Conservation (phyloP, 2,329 filamentous ascomycete genomes). For the Colletotrichum filicis region DNA sequence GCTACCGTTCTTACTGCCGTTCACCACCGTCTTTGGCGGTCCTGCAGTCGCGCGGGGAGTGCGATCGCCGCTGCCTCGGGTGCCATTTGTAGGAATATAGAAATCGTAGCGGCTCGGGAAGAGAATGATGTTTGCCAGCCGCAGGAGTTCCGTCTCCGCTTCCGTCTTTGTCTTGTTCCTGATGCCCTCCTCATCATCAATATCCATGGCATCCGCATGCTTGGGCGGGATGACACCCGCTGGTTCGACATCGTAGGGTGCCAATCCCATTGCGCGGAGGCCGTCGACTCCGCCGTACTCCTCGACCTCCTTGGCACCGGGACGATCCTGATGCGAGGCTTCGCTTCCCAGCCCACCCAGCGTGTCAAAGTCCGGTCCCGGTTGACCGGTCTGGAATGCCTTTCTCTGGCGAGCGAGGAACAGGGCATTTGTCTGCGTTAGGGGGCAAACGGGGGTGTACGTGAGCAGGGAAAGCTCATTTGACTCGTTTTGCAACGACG, state of each 20-base stretch:
- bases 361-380: conserved; percentile 66
- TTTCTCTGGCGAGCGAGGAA: conserved; percentile 58
- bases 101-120: conserved; percentile 52
- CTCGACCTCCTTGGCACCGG: conserved; percentile 62
- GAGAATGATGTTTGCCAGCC: conserved; percentile 66
- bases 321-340: conserved; percentile 59
- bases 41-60: conserved; percentile 26
- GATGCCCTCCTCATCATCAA: conserved; percentile 40
- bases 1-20: conserved; percentile 2
- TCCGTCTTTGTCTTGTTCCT: conserved; percentile 45
- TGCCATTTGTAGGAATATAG: conserved; percentile 34
- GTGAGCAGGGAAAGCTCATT: conserved; percentile 60
- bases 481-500: conserved; percentile 31
- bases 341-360: conserved; percentile 62
- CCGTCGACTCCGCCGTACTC: conserved; percentile 61
- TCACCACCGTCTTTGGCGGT: conserved; percentile 16
- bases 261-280: conserved; percentile 68
- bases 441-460: conserved; percentile 64
- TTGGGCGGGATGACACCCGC: conserved; percentile 41
- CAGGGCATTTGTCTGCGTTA: conserved; percentile 55
- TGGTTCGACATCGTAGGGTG: conserved; percentile 58
- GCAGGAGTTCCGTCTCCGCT: conserved; percentile 63
- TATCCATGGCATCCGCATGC: conserved; percentile 40
- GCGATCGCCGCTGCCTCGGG: conserved; percentile 32
- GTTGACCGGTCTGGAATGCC: conserved; percentile 65